phyloP scores from a whole-genome alignment of 345 rosid genomes.

The rapeseed (Brassica napus) region Da-Ae NC_063441.1:1592501-1593000 shows the following conservation, averaged over 20 bases:
- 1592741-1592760: neutral
- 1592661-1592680: neutral
- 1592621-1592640: neutral
- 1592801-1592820: neutral
- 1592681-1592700: neutral
- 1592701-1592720: neutral
- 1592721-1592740: neutral
- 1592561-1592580: neutral
- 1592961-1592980: neutral
- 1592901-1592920: neutral
- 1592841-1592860: neutral
- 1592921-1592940: neutral
- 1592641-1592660: neutral
- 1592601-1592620: neutral
- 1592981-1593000: neutral
- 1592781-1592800: too few relatives aligned
- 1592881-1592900: neutral
- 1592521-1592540: neutral
- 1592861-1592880: neutral
- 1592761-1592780: neutral
- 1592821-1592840: neutral
- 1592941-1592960: neutral
- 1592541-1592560: neutral
- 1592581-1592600: neutral
- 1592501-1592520: neutral